Percentiles rank a stretch among this genome's conserved stretches.
Conservation (phyloP, 2,329 filamentous ascomycete species). For the Colletotrichum tofieldiae region DNA sequence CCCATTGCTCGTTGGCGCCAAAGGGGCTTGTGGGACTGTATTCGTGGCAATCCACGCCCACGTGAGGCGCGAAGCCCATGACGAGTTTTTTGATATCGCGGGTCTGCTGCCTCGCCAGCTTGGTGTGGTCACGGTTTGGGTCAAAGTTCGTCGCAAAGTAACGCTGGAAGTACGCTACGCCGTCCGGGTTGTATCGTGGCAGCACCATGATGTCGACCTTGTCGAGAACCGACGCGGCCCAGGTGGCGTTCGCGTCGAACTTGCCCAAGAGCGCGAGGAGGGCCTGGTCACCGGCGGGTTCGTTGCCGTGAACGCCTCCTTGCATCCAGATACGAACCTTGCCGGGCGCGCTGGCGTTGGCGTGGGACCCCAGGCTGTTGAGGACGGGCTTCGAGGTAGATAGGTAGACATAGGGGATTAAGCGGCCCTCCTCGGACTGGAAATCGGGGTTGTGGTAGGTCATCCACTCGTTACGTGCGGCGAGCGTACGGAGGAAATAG, state of each 20-base stretch:
- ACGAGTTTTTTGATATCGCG: slow-evolving; percentile 50
- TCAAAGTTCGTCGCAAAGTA: slow-evolving; percentile 50
- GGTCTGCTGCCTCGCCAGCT: slow-evolving; percentile 52
- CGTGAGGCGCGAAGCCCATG: slow-evolving; percentile 49
- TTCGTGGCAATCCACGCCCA: slow-evolving; percentile 54
- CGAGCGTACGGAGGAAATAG: slow-evolving; percentile 46
- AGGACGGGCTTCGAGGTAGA: slow-evolving; percentile 19
- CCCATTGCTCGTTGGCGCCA: slow-evolving; percentile 46
- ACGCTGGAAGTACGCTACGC: slow-evolving; percentile 53
- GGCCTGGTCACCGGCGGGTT: slow-evolving; percentile 52
- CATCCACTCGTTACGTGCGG: slow-evolving; percentile 47
- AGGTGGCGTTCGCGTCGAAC: slow-evolving; percentile 49
- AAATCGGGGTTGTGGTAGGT: slow-evolving; percentile 45
- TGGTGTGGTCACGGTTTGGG: slow-evolving; percentile 54
- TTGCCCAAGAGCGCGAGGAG: slow-evolving; percentile 51
- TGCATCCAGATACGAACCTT: slow-evolving; percentile 53
- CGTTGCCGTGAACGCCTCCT: slow-evolving; percentile 53
- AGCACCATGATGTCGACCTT: slow-evolving; percentile 51
- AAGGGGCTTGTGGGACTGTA: slow-evolving; percentile 45
- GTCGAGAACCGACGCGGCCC: slow-evolving; percentile 49
- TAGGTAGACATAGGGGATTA: slow-evolving; percentile 45
- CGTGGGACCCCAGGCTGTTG: slow-evolving; percentile 14
- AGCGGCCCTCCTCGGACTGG: slow-evolving; percentile 46
- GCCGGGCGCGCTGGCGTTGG: slow-evolving; percentile 35
- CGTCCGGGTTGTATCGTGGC: slow-evolving; percentile 54